A percentile compares a stretch with the other conserved stretches of the same genome.
Evolutionary conservation across 371 early-diverging fungal species (phyloP).

Genomic region (Lichtheimia corymbifera): DNA sequence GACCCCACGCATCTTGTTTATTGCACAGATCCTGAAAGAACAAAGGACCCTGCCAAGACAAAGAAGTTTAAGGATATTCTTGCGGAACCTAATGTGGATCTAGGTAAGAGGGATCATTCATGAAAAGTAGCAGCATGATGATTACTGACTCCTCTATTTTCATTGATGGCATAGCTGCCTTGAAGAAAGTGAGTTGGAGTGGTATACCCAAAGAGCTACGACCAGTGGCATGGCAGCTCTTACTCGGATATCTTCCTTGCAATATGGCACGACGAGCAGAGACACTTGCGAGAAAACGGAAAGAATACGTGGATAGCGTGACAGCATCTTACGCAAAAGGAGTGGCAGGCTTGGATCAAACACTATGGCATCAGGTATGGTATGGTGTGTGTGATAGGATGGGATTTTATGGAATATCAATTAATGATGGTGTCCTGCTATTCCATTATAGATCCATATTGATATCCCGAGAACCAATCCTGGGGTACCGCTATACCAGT

Average conservation of each 20-base stretch:
- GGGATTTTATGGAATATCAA: no score
- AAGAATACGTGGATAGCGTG: constrained; percentile 87
- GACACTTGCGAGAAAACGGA: constrained; percentile 84
- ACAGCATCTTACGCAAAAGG: constrained; percentile 79
- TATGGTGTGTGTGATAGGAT: not conserved
- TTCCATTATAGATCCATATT: constrained; percentile 72
- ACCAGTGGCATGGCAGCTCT: constrained; percentile 87
- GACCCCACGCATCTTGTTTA: constrained; percentile 24
- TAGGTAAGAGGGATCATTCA: constrained; percentile 48
- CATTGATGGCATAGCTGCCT: constrained; percentile 40
- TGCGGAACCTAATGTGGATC: constrained; percentile 73
- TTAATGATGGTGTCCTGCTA: no score
- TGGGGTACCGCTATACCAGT: constrained; percentile 80
- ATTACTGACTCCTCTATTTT: not conserved
- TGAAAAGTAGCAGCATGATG: not conserved
- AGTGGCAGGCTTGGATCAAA: constrained; percentile 79
- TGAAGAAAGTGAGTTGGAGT: constrained; percentile 86
- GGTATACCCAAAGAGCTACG: constrained; percentile 88
- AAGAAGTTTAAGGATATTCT: constrained; percentile 75
- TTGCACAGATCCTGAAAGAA: constrained; percentile 15
- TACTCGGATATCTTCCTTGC: constrained; percentile 88
- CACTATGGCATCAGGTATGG: constrained; percentile 85
- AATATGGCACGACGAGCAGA: constrained; percentile 80
- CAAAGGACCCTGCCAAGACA: constrained; percentile 29
- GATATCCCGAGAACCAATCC: constrained; percentile 95